These are phyloP conservation scores for Solioccasus polychromus DNA, from an alignment of 768 basidiomycete genomes.

Conservation along the genomic window DNA sequence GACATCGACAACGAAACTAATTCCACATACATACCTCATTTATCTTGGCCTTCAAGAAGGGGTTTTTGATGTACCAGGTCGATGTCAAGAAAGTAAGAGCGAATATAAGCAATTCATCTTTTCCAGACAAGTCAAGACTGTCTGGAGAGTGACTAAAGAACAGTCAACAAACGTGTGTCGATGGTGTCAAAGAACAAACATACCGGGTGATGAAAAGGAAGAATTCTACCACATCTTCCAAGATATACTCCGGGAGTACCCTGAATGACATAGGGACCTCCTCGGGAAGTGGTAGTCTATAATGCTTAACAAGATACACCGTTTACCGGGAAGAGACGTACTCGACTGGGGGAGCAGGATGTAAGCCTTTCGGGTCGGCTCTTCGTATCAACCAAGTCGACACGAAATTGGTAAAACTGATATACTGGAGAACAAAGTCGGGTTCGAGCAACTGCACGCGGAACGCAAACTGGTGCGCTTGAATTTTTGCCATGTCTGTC, in stretches of 20 bases:
- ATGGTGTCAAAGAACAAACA: conserved; percentile 18
- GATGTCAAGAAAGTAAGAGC: conserved; percentile 88
- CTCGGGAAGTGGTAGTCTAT: conserved; percentile 80
- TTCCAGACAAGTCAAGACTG: conserved; percentile 80
- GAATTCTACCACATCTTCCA: conserved; percentile 93
- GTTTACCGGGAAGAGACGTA: conserved; percentile 36
- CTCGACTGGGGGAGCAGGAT: conserved; percentile 70
- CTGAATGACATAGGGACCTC: conserved; percentile 85
- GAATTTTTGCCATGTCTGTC: conserved; percentile 68
- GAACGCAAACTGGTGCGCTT: conserved; percentile 73
- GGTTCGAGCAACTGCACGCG: conserved; percentile 87
- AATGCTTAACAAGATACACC: conserved; percentile 4
- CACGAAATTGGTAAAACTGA: conserved; percentile 84
- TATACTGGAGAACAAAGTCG: conserved; percentile 72
- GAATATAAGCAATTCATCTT: conserved; percentile 83
- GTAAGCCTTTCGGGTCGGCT: conserved; percentile 75
- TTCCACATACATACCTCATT: conserved; percentile 62
- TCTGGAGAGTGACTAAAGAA: conserved; percentile 61
- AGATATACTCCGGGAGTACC: conserved; percentile 87
- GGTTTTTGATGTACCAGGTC: conserved; percentile 98
- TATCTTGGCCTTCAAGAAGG: conserved; percentile 94
- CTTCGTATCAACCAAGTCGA: conserved; percentile 93
- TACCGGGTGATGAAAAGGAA: conserved; percentile 81
- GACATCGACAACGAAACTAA: background rate
- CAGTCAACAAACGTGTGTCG: background rate